Conservation (phyloP, 1,139 yeast genomes). For the Hyphopichia khmerensis region DNA sequence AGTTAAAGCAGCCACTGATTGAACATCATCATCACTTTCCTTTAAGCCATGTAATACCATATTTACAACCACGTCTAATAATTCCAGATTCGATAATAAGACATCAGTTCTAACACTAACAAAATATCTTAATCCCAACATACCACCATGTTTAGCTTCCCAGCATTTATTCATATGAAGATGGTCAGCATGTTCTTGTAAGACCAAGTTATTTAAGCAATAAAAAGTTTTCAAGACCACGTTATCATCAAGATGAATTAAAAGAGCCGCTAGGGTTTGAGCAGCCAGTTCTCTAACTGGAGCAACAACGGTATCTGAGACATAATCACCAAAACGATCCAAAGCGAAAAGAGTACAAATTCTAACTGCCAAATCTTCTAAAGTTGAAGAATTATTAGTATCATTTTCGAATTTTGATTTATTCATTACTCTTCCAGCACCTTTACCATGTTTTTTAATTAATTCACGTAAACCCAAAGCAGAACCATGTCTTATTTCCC, state of each 20-base stretch:
- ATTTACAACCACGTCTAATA: constrained; percentile 70
- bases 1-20: constrained; percentile 94
- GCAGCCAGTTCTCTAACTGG: constrained; percentile 98
- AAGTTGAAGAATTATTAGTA: constrained; percentile 59
- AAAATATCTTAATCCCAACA: constrained; percentile 88
- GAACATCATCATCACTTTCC: constrained; percentile 92
- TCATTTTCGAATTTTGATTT: constrained; percentile 62
- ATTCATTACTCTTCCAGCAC: constrained; percentile 81
- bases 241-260: constrained; percentile 63
- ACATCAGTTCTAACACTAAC: constrained; percentile 88
- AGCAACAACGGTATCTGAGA: constrained; percentile 96
- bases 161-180: constrained; percentile 53
- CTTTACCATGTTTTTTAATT: constrained; percentile 77
- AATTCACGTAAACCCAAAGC: constrained; percentile 90
- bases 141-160: constrained; percentile 99
- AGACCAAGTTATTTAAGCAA: constrained; percentile 65
- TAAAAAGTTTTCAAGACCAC: constrained; percentile 60
- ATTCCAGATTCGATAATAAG: constrained; percentile 53
- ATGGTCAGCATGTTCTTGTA: constrained; percentile 56
- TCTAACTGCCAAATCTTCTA: constrained; percentile 88
- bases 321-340: constrained; percentile 96
- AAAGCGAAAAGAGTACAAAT: constrained; percentile 84
- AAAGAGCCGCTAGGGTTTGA: constrained; percentile 86
- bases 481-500: constrained; percentile 98
- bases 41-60: constrained; percentile 87